Conservation (phyloP, 2,329 filamentous ascomycete species). For the Penicillium corylophilum region DNA sequence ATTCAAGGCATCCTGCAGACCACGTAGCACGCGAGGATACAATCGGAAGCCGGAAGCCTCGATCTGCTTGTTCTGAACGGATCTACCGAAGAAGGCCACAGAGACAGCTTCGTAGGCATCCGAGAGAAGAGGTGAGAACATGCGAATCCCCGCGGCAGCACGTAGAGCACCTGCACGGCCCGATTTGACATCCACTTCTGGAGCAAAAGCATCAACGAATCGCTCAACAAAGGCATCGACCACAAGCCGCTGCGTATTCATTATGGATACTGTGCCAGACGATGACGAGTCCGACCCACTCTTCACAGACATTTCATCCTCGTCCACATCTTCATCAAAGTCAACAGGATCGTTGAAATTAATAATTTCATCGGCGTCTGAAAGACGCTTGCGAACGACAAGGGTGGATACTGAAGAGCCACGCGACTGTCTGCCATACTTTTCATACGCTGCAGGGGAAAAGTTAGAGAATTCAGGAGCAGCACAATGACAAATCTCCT, state of each 20-base stretch:
- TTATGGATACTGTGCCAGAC: constrained; percentile 21
- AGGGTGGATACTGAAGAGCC: constrained; percentile 7
- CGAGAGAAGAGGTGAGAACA: constrained; percentile 40
- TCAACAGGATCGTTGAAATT: constrained; percentile 18
- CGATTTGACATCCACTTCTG: constrained; percentile 34
- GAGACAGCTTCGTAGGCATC: constrained; percentile 41
- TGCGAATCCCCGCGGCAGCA: constrained; percentile 39
- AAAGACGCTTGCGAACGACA: constrained; percentile 7
- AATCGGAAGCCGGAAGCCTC: constrained; percentile 34
- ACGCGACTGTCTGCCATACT: constrained; percentile 6
- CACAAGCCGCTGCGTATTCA: constrained; percentile 25
- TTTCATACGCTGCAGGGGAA: constrained; percentile 17
- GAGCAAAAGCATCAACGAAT: constrained; percentile 43
- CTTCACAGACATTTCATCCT: constrained; percentile 19
- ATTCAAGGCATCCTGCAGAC: constrained; percentile 37
- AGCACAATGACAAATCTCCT: too few relatives aligned
- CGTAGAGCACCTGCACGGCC: constrained; percentile 39
- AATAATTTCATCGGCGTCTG: constrained; percentile 2
- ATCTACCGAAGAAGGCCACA: constrained; percentile 40
- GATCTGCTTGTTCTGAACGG: constrained; percentile 33
- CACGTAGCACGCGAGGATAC: constrained; percentile 37
- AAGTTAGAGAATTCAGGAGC: background rate
- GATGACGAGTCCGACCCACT: constrained; percentile 26
- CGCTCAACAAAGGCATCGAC: constrained; percentile 40
- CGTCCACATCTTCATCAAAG: constrained; percentile 6